Conservation (phyloP, 176 grass and related monocot genomes). For the Lolium perenne region DNA sequence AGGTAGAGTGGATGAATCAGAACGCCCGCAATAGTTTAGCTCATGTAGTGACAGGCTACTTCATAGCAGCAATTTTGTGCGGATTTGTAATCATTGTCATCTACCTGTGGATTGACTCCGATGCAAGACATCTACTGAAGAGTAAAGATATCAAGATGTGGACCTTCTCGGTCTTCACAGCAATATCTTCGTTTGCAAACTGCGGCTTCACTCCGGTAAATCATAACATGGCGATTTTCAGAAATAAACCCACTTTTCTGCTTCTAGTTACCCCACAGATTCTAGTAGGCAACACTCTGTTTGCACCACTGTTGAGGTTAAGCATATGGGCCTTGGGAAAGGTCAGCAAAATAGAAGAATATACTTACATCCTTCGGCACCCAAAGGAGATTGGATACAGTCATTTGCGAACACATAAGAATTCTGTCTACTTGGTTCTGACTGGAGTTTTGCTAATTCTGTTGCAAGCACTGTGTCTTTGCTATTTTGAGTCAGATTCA, state of each 20-base stretch:
- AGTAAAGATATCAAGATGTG: constrained; percentile 56
- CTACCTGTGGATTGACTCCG: constrained; percentile 45
- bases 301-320: constrained; percentile 60
- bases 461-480: constrained; percentile 44
- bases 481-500: constrained; percentile 54
- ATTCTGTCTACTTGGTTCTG: constrained; percentile 26
- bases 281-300: constrained; percentile 71
- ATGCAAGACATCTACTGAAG: constrained; percentile 50
- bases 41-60: constrained; percentile 47
- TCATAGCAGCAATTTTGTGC: constrained; percentile 34
- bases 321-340: constrained; percentile 46
- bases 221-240: constrained; percentile 76
- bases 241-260: constrained; percentile 50
- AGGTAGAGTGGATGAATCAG: constrained; percentile 7
- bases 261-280: constrained; percentile 56
- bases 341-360: constrained; percentile 42
- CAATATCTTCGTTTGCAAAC: constrained; percentile 65
- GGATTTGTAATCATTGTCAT: constrained; percentile 39
- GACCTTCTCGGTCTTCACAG: constrained; percentile 51
- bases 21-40: constrained; percentile 46
- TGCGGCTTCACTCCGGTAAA: constrained; percentile 65
- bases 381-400: constrained; percentile 37
- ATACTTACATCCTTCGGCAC: constrained; percentile 42
- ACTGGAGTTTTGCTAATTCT: constrained; percentile 43
- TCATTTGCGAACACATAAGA: constrained; percentile 32